Base-by-base conservation (phyloP, 306 rosid genomes). In the Arachis stenosperma region DNA sequence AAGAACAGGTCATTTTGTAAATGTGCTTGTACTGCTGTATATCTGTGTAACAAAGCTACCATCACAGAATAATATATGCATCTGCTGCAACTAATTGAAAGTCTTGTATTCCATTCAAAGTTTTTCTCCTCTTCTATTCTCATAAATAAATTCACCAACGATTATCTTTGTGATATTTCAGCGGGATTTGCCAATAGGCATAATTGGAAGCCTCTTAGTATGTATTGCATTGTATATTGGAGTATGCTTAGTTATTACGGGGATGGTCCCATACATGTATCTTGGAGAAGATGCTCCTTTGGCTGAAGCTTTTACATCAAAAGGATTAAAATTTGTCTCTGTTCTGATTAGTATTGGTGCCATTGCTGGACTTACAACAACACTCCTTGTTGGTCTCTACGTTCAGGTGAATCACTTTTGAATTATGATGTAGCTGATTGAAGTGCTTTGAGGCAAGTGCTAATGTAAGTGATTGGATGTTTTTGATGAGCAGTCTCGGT, bases 181-280 rank as follows among this genome's bases (percentile, higher is more conserved):
- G 99, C 86, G 90, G 66, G 99, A 95, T 86, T 85, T 95, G 85
- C 98, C 99, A 55, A 85, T 95, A 76, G 99, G 92, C 85, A 95
- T 95, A 81, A 89, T 95, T 46, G 94, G 87, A 78, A 95, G 99
- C 85, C 98, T 91, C 85, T 71, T 91, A 27, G 27, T 84, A 78
- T 95, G 99, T 79, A 79, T 95, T 70, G 75, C 83, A 67, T 67
- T 95, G 80, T 95, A 95, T 76, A 83, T 95, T 68, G 97, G 90
- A 73, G 99, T 95, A 78, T 91, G 96, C 78, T 84, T 91, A 75
- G 98, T 95, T 85, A 81, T 95, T 78, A 95, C 99, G 61, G 98
- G 98, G 81, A 95, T 95, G 99, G 96, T 95, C 61, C 99, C 99
- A 3, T 95, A 81, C 87, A 72, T 68, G 60, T 74, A 85, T 54